phyloP scores from a whole-genome alignment of 768 basidiomycete genomes.

The Paxillus ammoniavirescens region DNA sequence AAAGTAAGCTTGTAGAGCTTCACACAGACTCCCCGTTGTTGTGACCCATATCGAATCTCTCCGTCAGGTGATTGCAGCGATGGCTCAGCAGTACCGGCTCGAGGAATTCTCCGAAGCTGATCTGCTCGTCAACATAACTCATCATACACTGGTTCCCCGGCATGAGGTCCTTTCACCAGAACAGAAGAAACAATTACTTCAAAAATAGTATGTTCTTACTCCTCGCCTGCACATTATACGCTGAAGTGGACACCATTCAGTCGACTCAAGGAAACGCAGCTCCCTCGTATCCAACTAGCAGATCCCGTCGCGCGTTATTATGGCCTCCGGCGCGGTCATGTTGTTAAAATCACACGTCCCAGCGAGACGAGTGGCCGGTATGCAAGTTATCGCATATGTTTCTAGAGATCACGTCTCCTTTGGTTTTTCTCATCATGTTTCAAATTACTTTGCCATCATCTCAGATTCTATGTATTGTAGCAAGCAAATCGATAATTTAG shows the following conservation, averaged over 20 bases:
- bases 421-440: background rate
- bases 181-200: conserved; percentile 82
- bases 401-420: conserved; percentile 38
- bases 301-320: conserved; percentile 99
- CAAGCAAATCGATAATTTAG: conserved; percentile 1
- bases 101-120: conserved; percentile 98
- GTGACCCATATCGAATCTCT: background rate
- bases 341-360: conserved; percentile 96
- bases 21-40: background rate
- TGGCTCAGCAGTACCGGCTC: conserved; percentile 81
- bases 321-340: conserved; percentile 91
- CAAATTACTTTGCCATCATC: background rate
- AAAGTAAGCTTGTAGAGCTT: conserved; percentile 56
- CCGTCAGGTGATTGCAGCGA: conserved; percentile 83
- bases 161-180: conserved; percentile 86
- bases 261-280: conserved; percentile 95
- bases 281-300: conserved; percentile 93
- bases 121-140: conserved; percentile 94
- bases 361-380: conserved; percentile 96
- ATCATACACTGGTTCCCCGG: conserved; percentile 90
- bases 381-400: conserved; percentile 90
- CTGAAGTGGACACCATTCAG: conserved; percentile 40
- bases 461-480: conserved; percentile 16
- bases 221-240: conserved; percentile 2
- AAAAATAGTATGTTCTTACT: conserved; percentile 78